Evolutionary conservation across 805 yeast genomes (phyloP).

Genomic region (Myxozyma nipponensis): DNA sequence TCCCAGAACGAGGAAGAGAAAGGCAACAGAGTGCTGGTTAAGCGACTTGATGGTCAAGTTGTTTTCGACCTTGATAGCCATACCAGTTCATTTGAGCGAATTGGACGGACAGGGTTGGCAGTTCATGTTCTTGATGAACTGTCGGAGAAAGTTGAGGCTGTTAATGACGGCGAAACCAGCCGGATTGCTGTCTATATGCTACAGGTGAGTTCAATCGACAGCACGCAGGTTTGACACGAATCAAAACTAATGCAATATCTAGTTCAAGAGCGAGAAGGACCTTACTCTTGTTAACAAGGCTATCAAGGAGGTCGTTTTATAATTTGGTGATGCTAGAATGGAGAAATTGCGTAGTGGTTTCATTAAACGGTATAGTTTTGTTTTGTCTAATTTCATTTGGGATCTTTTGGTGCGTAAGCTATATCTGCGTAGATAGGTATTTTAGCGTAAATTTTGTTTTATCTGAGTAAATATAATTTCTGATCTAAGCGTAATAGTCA

Average conservation of each 20-base stretch:
- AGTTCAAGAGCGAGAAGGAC: conserved; percentile 32
- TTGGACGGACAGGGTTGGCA: conserved; percentile 25
- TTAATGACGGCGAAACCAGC: conserved; percentile 9
- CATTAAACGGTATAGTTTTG: background rate
- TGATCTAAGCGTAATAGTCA: background rate
- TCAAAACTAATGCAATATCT: too few relatives aligned
- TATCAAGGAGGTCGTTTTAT: conserved; percentile 7
- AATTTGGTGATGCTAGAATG: conserved; percentile 1
- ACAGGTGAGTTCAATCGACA: too few relatives aligned
- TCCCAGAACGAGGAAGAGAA: background rate
- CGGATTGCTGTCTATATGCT: conserved; percentile 30
- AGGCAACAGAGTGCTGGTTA: conserved; percentile 15
- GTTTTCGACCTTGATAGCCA: conserved; percentile 18
- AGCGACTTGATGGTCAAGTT: conserved; percentile 12
- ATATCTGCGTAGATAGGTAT: background rate
- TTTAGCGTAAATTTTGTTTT: background rate
- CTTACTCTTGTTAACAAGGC: conserved; percentile 28
- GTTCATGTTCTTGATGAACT: conserved; percentile 16
- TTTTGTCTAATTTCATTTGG: background rate
- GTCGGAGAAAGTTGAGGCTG: conserved; percentile 6
- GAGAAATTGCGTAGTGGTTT: conserved; percentile 2
- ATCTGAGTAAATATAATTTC: background rate
- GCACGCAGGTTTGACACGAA: too few relatives aligned
- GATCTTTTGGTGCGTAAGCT: background rate
- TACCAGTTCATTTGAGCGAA: conserved; percentile 11